Evolutionary conservation across 2,329 filamentous ascomycete genomes (phyloP).

Genomic region (Alternaria burnsii): DNA sequence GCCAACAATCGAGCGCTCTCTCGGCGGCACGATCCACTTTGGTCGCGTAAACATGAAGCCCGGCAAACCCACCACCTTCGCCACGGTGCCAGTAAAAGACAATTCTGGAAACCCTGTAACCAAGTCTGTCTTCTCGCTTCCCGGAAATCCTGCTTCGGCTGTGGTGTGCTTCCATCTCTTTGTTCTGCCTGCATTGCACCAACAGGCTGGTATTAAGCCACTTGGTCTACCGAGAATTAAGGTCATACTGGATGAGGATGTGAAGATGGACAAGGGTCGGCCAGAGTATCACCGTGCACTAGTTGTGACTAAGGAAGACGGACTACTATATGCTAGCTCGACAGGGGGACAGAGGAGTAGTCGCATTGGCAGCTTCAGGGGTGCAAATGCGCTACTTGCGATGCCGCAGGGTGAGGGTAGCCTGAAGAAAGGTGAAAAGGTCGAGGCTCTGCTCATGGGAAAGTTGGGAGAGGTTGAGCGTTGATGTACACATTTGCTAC

Average conservation of each 20-base stretch:
- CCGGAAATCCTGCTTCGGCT: slow-evolving; percentile 92
- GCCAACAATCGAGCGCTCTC: slow-evolving; percentile 87
- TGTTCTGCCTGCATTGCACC: slow-evolving; percentile 85
- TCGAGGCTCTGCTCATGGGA: slow-evolving; percentile 83
- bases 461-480: slow-evolving; percentile 13
- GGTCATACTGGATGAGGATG: slow-evolving; percentile 75
- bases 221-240: slow-evolving; percentile 75
- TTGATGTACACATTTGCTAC: background rate
- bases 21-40: slow-evolving; percentile 95
- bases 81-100: slow-evolving; percentile 75
- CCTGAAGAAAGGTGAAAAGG: slow-evolving; percentile 72
- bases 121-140: slow-evolving; percentile 86
- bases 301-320: slow-evolving; percentile 70
- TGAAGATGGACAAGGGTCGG: slow-evolving; percentile 76
- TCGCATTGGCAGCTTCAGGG: slow-evolving; percentile 84
- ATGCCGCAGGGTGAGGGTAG: slow-evolving; percentile 71
- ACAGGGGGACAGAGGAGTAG: slow-evolving; percentile 93
- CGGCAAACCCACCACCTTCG: slow-evolving; percentile 96
- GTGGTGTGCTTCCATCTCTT: slow-evolving; percentile 95
- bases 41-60: slow-evolving; percentile 98
- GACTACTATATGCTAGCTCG: slow-evolving; percentile 75
- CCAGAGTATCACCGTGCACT: slow-evolving; percentile 91
- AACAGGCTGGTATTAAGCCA: slow-evolving; percentile 72
- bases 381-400: slow-evolving; percentile 86
- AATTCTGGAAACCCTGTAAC: slow-evolving; percentile 62